Evolutionary conservation across 305 asterid genomes (phyloP).

Genomic region (Fraxinus ornus): DNA sequence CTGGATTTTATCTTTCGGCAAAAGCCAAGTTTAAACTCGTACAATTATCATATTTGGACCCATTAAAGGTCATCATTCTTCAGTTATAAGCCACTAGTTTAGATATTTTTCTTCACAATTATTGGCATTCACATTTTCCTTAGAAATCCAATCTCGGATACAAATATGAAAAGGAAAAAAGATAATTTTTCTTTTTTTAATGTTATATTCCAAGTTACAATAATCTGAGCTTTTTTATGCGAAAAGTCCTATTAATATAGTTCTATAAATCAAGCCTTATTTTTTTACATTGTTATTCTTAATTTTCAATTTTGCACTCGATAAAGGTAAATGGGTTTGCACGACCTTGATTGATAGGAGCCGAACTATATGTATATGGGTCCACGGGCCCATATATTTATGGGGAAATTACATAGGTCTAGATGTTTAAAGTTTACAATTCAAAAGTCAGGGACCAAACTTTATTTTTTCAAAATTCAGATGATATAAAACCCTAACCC

Average conservation of each 20-base stretch:
- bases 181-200: no score
- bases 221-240: background rate
- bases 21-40: background rate
- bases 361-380: background rate
- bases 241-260: background rate
- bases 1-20: conserved; percentile 24
- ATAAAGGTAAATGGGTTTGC: background rate
- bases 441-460: no score
- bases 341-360: background rate
- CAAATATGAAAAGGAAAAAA: background rate
- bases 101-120: background rate
- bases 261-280: background rate
- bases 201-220: no score
- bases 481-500: no score
- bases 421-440: no score
- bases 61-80: conserved; percentile 16
- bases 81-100: conserved; percentile 13
- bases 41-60: conserved; percentile 17
- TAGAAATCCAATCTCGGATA: no score
- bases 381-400: background rate
- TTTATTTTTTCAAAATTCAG: no score
- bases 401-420: background rate
- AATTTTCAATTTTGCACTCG: background rate
- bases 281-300: background rate
- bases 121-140: background rate